Base-by-base conservation (phyloP, 176 grass and related monocot genomes). In the Aegilops umbellulata region DNA sequence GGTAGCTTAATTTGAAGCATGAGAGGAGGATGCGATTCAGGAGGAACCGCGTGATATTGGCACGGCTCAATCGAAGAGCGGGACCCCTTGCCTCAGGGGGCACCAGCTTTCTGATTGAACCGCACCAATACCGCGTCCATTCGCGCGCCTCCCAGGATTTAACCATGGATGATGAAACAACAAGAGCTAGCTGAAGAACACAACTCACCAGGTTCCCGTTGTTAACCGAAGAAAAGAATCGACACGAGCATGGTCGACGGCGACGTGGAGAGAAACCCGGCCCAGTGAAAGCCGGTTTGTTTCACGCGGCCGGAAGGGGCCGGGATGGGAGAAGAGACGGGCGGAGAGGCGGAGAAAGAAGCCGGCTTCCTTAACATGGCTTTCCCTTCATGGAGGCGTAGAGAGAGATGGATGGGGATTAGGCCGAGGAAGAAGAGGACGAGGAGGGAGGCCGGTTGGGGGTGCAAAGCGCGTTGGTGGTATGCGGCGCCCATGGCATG, bases 11-110 rank as follows among this genome's bases (percentile, higher is more conserved):
- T n/a, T n/a, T n/a, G n/a, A n/a, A n/a, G 53, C 53, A 58, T 22
- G 53, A 0, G 3, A 51, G 47, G 15, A 29, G 6, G 39, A 17
- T 10, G 14, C 72, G 42, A 51, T 6, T 1, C 24, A 29, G 2
- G 15, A 27, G 26, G 4, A 69, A 64, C 4, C 53, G 91, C 89
- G 94, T 91, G 94, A 95, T 95, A 95, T 95, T 95, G 94, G 94
- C 94, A 95, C 94, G 94, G 94, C 94, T 95, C 94, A 95, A 93
- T 91, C 84, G 87, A 95, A 95, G 88, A 85, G 83, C 74, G 79
- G 93, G 84, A 61, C 86, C 75, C 85, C 51, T 72, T 20, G 76
- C 6, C 13, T 81, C 74, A 14, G 80, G 88, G 80, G 87, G 69
- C 63, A 20, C 88, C 82, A 78, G 63, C 88, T 90, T 85, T 95